Conservation (phyloP, 2,329 filamentous ascomycete species). For the Pleomassaria siparia region DNA sequence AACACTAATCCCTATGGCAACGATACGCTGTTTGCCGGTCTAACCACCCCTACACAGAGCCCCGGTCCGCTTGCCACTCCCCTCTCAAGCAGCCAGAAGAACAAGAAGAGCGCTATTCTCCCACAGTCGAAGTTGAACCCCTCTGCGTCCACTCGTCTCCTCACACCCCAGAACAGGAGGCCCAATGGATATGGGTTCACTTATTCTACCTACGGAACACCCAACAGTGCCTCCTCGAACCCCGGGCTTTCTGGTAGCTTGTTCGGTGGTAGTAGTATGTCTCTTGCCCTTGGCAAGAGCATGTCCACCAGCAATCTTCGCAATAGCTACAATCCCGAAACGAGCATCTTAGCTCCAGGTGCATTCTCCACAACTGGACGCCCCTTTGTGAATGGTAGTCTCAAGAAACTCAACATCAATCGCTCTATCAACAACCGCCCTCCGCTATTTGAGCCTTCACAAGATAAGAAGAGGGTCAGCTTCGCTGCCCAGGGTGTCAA, state of each 20-base stretch:
- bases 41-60: slow-evolving; percentile 67
- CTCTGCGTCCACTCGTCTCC: slow-evolving; percentile 73
- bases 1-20: slow-evolving; percentile 89
- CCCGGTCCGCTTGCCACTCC: slow-evolving; percentile 92
- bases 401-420: slow-evolving; percentile 94
- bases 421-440: slow-evolving; percentile 71
- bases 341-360: slow-evolving; percentile 82
- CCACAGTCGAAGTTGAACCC: slow-evolving; percentile 88
- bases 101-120: slow-evolving; percentile 76
- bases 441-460: slow-evolving; percentile 57
- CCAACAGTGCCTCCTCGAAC: slow-evolving; percentile 71
- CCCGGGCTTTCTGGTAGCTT: slow-evolving; percentile 57
- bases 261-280: slow-evolving; percentile 59
- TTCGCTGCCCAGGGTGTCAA: slow-evolving; percentile 69
- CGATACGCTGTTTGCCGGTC: slow-evolving; percentile 77
- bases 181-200: slow-evolving; percentile 78
- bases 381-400: slow-evolving; percentile 50
- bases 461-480: slow-evolving; percentile 81
- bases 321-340: slow-evolving; percentile 76
- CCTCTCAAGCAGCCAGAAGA: slow-evolving; percentile 72
- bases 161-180: slow-evolving; percentile 75
- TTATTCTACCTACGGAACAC: slow-evolving; percentile 88
- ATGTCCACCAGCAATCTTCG: slow-evolving; percentile 85
- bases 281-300: slow-evolving; percentile 78
- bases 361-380: slow-evolving; percentile 70